Percentiles rank a stretch among this genome's conserved stretches.
Evolutionary conservation across 768 basidiomycete species (phyloP).

Genomic region (Sarcodon aspratus): DNA sequence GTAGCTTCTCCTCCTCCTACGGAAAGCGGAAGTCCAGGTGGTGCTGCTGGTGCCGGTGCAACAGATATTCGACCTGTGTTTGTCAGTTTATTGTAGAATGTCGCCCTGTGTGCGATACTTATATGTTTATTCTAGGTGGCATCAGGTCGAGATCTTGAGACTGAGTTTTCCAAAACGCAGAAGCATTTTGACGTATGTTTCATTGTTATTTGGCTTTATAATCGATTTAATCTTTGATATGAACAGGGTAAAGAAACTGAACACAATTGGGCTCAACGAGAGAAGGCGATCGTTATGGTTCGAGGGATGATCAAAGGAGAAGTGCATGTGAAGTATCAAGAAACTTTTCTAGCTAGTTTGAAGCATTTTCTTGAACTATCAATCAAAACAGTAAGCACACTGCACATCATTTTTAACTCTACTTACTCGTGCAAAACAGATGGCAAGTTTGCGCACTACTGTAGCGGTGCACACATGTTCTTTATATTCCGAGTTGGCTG

Average conservation of each 20-base stretch:
- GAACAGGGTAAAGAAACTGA: conserved; percentile 89
- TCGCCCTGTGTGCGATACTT: not conserved
- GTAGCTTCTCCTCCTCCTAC: conserved; percentile 28
- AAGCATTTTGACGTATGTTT: conserved; percentile 65
- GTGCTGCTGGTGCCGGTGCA: not conserved
- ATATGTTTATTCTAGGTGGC: conserved; percentile 45
- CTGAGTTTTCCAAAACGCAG: conserved; percentile 71
- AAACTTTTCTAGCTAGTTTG: conserved; percentile 63
- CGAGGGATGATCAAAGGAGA: conserved; percentile 88
- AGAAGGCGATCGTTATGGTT: conserved; percentile 64
- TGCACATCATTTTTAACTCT: conserved; percentile 1
- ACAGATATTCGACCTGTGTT: not conserved
- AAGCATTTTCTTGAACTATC: conserved; percentile 78
- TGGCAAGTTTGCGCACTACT: conserved; percentile 84
- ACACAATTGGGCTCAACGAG: conserved; percentile 86
- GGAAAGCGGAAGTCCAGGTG: conserved; percentile 15
- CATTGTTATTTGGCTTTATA: not conserved
- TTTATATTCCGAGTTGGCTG: conserved; percentile 66
- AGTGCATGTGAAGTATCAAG: conserved; percentile 60
- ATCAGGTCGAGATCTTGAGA: conserved; percentile 74
- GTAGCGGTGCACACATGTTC: conserved; percentile 70
- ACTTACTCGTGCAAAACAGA: conserved; percentile 28
- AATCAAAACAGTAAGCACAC: conserved; percentile 62
- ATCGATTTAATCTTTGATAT: not conserved
- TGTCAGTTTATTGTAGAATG: not conserved